Evolutionary conservation across 495 filamentous ascomycete species (phyloP).

Genomic region (Elaphomyces granulatus): DNA sequence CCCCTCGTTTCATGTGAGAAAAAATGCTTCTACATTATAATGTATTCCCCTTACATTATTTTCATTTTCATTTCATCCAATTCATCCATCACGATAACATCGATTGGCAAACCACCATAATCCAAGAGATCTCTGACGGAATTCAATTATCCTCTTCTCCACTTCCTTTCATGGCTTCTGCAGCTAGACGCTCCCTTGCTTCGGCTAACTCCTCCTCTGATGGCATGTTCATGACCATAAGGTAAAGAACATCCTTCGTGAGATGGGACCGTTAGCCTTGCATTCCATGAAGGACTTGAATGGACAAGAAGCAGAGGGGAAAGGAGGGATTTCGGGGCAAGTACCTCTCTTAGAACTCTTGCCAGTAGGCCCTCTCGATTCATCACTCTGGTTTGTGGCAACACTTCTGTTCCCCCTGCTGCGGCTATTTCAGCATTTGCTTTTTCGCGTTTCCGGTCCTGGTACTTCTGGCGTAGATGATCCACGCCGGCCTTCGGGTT

Average conservation of each 20-base stretch:
- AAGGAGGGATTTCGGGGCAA: neutral
- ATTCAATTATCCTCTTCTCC: too few species aligned
- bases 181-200: slow-evolving; percentile 7
- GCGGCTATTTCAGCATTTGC: neutral
- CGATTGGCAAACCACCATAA: too few species aligned
- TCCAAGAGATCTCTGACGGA: too few species aligned
- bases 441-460: neutral
- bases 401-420: neutral
- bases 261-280: too few species aligned
- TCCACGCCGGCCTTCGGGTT: slow-evolving; percentile 1
- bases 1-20: too few species aligned
- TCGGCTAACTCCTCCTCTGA: slow-evolving; percentile 27
- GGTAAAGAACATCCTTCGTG: slow-evolving; percentile 32
- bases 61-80: too few species aligned
- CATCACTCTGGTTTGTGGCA: neutral
- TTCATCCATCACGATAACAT: too few species aligned
- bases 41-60: too few species aligned
- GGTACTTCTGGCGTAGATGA: neutral
- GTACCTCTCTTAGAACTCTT: neutral
- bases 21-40: too few species aligned
- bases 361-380: neutral
- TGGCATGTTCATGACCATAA: slow-evolving; percentile 40
- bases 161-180: too few species aligned
- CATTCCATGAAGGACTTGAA: too few species aligned
- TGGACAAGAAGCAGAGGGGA: too few species aligned